Percentiles rank a stretch among this genome's conserved stretches.
These are phyloP conservation scores for Phytophthora palmivora DNA, from an alignment of 352 stramenopile species.

Conservation along the genomic window DNA sequence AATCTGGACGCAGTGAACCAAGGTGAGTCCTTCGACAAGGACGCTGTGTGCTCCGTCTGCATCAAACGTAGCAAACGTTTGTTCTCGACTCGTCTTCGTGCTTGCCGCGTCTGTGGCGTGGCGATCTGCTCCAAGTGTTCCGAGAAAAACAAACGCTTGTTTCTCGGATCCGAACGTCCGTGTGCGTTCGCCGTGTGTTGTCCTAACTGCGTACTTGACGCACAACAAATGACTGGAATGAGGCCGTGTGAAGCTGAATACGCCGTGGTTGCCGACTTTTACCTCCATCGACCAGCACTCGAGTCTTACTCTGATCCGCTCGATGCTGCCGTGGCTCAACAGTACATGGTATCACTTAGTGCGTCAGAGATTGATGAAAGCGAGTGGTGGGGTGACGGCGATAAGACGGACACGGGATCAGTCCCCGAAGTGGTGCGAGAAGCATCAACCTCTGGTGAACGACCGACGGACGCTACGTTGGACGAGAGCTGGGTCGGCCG, in stretches of 20 bases:
- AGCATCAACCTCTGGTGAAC: constrained; percentile 5
- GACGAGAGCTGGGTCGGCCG: constrained; percentile 34
- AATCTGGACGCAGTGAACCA: constrained; percentile 31
- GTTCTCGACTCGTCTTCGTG: constrained; percentile 29
- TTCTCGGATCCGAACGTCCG: constrained; percentile 28
- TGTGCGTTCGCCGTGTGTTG: constrained; percentile 33
- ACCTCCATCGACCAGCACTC: constrained; percentile 22
- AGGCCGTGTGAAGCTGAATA: constrained; percentile 26
- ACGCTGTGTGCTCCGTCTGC: constrained; percentile 39
- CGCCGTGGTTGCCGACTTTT: constrained; percentile 34
- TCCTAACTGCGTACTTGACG: constrained; percentile 42
- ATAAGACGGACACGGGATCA: constrained; percentile 13
- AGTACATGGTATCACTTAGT: constrained; percentile 22
- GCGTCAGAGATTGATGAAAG: constrained; percentile 27
- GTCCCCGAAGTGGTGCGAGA: constrained; percentile 17
- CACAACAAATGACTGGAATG: constrained; percentile 40
- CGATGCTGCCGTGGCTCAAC: constrained; percentile 14
- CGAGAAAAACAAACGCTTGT: constrained; percentile 33
- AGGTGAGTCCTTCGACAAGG: constrained; percentile 14
- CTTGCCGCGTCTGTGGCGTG: constrained; percentile 31
- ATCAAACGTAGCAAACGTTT: constrained; percentile 34
- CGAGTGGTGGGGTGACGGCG: constrained; percentile 29
- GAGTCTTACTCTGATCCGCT: constrained; percentile 25
- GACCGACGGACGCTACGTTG: constrained; percentile 17
- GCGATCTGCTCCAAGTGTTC: constrained; percentile 43